These are phyloP conservation scores for Crucihimalaya himalaica DNA, from an alignment of 345 rosid species.

Conservation along the genomic window DNA sequence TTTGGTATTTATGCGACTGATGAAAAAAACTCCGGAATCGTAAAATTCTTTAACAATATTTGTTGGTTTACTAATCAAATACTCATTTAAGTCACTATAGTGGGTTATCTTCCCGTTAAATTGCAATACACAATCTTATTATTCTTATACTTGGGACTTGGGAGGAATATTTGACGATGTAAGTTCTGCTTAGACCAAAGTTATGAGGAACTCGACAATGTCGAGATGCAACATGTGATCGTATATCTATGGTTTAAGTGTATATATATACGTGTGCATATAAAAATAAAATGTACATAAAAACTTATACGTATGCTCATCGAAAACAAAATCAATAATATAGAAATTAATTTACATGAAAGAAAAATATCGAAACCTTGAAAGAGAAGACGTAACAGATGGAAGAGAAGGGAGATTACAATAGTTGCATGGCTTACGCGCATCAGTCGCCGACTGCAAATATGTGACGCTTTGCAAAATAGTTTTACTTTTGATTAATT, in stretches of 20 bases:
- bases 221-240: constrained; percentile 18
- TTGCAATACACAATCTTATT: neutral
- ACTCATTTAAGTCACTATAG: neutral
- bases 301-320: constrained; percentile 1
- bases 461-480: constrained; percentile 45
- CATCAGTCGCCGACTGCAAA: constrained; percentile 40
- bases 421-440: constrained; percentile 67
- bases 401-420: constrained; percentile 9
- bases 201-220: constrained; percentile 16
- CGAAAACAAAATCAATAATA: neutral
- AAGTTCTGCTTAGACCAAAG: neutral
- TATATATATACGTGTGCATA: neutral
- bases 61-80: constrained; percentile 4
- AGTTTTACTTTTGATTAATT: neutral
- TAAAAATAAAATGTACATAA: neutral
- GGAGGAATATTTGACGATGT: neutral
- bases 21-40: neutral
- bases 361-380: constrained; percentile 20
- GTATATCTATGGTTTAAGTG: neutral
- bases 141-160: neutral
- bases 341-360: neutral
- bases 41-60: neutral
- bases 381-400: constrained; percentile 18
- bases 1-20: neutral
- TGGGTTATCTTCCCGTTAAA: neutral